Evolutionary conservation across 2,329 filamentous ascomycete species (phyloP), one percentile per base, ranked within the genome.

Genomic region (Scedosporium dehoogii): DNA sequence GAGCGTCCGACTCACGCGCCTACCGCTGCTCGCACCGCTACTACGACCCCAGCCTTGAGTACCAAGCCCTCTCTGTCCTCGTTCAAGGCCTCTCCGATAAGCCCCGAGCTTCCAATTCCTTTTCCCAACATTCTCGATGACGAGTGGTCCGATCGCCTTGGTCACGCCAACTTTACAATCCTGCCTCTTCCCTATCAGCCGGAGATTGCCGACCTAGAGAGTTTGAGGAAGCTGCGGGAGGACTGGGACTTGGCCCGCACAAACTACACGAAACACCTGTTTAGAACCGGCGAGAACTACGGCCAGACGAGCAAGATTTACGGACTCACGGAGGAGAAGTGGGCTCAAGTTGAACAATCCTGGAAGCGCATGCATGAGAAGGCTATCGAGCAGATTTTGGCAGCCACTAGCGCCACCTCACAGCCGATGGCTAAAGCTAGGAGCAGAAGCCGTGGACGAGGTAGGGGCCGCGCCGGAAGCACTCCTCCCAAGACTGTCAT

Each of bases 81-180:
- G 0, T 88, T 96, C 71, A 77, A 76, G 51, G 73, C 83, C 79
- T 53, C 88, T 78, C 51, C 89, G 3, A 77, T 87, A 44, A 89
- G 86, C 60, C 82, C 83, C 3, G 81, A 75, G 67, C 76, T 72
- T 67, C 82, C 73, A 60, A 77, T 82, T 42, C 79, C 83, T 4
- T 83, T 89, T 16, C 84, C 86, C 3, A 81, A 84, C 4, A 85
- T 92, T 65, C 77, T 87, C 38, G 84, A 86, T 59, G 91, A 96
- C 71, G 85, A 88, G 67, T 97, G 93, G 93, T 88, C 90, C 1
- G 85, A 88, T 70, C 86, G 85, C 63, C 84, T 97, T 14, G 93
- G 93, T 29, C 92, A 97, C 72, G 92, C 92, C 66, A 96, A 97
- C 76, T 97, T 96, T 73, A 92, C 85, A 68, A 96, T 97, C 68